Percentiles rank a stretch among this genome's conserved stretches.
phyloP scores from a whole-genome alignment of 768 basidiomycete genomes.

The Kondoa malvinella region DNA sequence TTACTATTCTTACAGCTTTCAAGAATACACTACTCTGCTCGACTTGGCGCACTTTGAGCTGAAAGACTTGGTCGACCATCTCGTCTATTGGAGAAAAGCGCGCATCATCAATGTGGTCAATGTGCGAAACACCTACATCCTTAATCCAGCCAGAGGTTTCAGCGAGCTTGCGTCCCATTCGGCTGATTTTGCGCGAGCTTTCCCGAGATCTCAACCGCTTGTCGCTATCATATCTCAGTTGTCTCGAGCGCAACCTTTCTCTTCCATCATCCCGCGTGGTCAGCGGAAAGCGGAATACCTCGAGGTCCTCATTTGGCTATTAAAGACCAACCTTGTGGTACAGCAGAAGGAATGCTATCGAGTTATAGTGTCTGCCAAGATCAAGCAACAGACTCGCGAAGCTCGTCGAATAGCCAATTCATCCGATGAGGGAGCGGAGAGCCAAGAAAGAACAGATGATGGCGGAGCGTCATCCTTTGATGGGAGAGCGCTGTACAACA shows the following conservation, averaged over 20 bases:
- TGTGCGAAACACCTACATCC: slow-evolving; percentile 59
- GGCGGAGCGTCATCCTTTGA: background rate
- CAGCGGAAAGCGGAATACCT: slow-evolving; percentile 54
- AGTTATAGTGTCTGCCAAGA: slow-evolving; percentile 54
- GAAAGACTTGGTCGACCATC: slow-evolving; percentile 56
- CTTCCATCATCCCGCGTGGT: slow-evolving; percentile 50
- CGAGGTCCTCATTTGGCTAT: slow-evolving; percentile 76
- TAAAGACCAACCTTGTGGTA: slow-evolving; percentile 67
- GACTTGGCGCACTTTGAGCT: slow-evolving; percentile 61
- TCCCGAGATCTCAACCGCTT: slow-evolving; percentile 52
- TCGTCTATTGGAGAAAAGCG: slow-evolving; percentile 76
- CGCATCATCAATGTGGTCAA: slow-evolving; percentile 73
- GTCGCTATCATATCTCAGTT: slow-evolving; percentile 57
- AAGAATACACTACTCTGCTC: slow-evolving; percentile 49
- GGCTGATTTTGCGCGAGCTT: slow-evolving; percentile 46
- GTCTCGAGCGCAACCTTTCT: slow-evolving; percentile 55
- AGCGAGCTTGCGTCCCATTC: slow-evolving; percentile 43
- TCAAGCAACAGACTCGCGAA: slow-evolving; percentile 37
- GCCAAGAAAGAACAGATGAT: background rate
- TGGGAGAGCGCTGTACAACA: background rate
- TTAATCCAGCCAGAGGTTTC: slow-evolving; percentile 10
- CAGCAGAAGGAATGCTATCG: slow-evolving; percentile 73
- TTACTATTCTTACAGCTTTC: slow-evolving; percentile 7
- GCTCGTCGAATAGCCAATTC: background rate
- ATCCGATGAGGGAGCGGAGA: background rate